Evolutionary conservation across 2,329 filamentous ascomycete species (phyloP), one percentile per base, ranked within the genome.

Genomic region (Cladophialophora bantiana): DNA sequence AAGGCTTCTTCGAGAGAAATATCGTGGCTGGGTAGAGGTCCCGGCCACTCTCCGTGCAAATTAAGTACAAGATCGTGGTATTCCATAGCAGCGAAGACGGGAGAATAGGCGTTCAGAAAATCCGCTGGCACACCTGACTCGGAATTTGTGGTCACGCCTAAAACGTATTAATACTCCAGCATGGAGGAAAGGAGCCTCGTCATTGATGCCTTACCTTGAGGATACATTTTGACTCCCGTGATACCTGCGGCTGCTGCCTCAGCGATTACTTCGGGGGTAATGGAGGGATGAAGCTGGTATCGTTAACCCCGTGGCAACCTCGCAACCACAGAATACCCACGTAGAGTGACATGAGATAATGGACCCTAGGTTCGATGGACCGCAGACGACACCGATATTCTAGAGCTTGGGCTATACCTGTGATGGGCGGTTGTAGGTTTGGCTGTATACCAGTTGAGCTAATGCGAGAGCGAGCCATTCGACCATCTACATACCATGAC

Each of bases 11-110:
- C 91, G 35, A 87, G 83, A 0, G 85, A 87, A 66, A 86, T 81
- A 50, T 79, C 76, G 2, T 68, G 61, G 10, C 35, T 62, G 13
- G 68, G 68, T 7, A 36, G 31, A 50, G 13, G 38, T 1, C 57
- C 57, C 0, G 88, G 89, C n/a, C 90, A 87, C 80, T 97, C 94
- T 71, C 94, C 94, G 77, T 98, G 94, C n/a, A 98, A 83, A 80
- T 97, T 97, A 50, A 96, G 84, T n/a, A 96, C 86, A 76, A 97
- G 83, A 71, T 89, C 88, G 71, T 93, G 87, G 67, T 89, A 82
- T 76, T 97, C 90, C 94, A 98, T 97, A 71, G 92, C 91, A n/a
- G 85, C 86, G 75, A 98, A 96, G 13, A 94, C 91, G 5, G 80
- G 79, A 6, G 57, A 50, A 65, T 82, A 82, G 71, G 81, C 81